Evolutionary conservation across 306 rosid genomes (phyloP).

Genomic region (Prunus davidiana): DNA sequence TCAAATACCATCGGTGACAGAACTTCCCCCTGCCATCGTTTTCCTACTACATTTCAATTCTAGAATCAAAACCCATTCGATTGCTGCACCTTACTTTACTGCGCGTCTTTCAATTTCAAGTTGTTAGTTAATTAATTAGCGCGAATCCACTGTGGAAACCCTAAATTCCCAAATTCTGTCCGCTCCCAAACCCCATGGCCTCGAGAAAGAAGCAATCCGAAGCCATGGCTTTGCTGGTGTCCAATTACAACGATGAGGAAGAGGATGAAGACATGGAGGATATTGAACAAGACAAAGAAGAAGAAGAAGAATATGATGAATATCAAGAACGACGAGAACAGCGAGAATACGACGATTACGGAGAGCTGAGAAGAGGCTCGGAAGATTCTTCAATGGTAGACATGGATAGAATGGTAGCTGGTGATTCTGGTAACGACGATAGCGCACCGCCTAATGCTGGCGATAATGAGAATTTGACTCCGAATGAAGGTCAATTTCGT

Average conservation of each 20-base stretch:
- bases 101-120: not conserved
- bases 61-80: not conserved
- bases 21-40: not conserved
- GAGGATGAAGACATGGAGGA: conserved; percentile 57
- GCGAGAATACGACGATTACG: not conserved
- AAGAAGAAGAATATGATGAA: conserved; percentile 7
- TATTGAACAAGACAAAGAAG: conserved; percentile 29
- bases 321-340: conserved; percentile 10
- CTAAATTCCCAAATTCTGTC: not conserved
- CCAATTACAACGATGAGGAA: conserved; percentile 74
- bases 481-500: conserved; percentile 39
- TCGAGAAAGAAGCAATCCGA: conserved; percentile 69
- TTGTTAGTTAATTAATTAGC: not conserved
- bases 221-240: conserved; percentile 62
- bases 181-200: conserved; percentile 47
- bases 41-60: not conserved
- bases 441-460: conserved; percentile 8
- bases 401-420: conserved; percentile 21
- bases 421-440: conserved; percentile 38
- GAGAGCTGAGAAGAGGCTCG: conserved; percentile 26
- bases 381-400: conserved; percentile 46
- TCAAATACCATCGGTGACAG: too few relatives aligned
- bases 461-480: conserved; percentile 27
- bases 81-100: not conserved
- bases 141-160: not conserved